These are phyloP conservation scores for Colletotrichum sp. DNA, from an alignment of 2,329 filamentous ascomycete genomes.

Conservation along the genomic window DNA sequence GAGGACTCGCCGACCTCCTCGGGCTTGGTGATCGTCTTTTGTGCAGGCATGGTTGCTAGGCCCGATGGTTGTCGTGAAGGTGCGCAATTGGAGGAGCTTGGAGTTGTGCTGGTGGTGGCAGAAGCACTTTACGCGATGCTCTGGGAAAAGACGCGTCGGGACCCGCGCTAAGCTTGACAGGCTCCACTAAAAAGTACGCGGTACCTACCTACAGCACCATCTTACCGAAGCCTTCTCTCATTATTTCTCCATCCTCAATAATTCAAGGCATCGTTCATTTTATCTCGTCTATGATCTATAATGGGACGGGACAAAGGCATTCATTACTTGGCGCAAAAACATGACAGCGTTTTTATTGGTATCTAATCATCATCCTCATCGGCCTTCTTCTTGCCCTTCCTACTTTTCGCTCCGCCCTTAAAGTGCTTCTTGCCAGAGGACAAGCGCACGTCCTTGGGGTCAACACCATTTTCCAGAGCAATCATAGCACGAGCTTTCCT, in stretches of 20 bases:
- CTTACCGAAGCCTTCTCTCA: not conserved
- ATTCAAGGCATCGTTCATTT: not conserved
- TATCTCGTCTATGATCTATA: not conserved
- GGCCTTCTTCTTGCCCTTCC: slow-evolving; percentile 58
- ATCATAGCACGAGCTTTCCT: slow-evolving; percentile 83
- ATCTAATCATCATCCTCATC: slow-evolving; percentile 28
- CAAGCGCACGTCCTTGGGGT: slow-evolving; percentile 76
- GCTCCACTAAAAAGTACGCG: not conserved
- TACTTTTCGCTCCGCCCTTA: slow-evolving; percentile 72
- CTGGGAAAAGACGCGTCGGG: slow-evolving; percentile 18
- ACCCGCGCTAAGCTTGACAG: not conserved
- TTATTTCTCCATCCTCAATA: not conserved
- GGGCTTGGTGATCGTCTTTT: slow-evolving; percentile 55
- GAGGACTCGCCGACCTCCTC: slow-evolving; percentile 67
- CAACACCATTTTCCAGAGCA: slow-evolving; percentile 84
- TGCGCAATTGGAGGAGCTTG: not conserved
- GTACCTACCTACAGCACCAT: not conserved
- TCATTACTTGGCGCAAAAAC: not conserved
- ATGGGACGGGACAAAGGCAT: not conserved
- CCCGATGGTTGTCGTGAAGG: not conserved
- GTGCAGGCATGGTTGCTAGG: slow-evolving; percentile 10
- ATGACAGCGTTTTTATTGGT: not conserved
- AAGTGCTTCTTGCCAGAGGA: slow-evolving; percentile 89
- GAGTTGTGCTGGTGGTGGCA: not conserved
- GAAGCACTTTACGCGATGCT: slow-evolving; percentile 22